Conservation (phyloP, 495 filamentous ascomycete genomes). For the Xylaria longipes region DNA sequence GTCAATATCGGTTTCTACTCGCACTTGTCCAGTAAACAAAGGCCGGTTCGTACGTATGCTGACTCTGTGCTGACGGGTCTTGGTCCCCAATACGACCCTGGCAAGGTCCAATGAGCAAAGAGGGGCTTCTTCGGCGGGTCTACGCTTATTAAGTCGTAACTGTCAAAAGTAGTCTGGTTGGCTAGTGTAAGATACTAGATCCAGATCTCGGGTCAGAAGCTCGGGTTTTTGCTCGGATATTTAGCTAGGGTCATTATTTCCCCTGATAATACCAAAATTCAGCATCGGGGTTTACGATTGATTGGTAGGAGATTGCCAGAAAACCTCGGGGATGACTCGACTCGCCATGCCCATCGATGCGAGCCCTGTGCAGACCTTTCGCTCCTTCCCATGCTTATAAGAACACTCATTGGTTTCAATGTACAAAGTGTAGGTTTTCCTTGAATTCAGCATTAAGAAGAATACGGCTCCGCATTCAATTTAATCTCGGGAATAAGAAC, state of each 20-base stretch:
- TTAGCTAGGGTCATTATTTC: conserved; percentile 2
- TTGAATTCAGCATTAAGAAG: neutral
- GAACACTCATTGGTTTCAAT: neutral
- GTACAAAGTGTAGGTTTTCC: neutral
- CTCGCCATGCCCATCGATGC: neutral
- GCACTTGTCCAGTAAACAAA: neutral
- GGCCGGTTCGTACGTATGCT: neutral
- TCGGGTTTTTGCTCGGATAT: too few relatives aligned
- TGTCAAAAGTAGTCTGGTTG: neutral
- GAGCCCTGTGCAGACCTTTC: neutral
- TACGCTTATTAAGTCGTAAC: conserved; percentile 4
- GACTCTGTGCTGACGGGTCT: neutral
- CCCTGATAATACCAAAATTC: neutral
- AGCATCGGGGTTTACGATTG: conserved; percentile 7
- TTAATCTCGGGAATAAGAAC: neutral
- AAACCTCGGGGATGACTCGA: conserved; percentile 12
- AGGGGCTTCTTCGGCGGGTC: conserved; percentile 3
- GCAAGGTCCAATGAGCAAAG: neutral
- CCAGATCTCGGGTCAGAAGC: too few relatives aligned
- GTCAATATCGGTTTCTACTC: neutral
- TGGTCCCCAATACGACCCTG: neutral
- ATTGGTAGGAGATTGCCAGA: neutral
- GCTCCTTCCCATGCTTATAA: neutral
- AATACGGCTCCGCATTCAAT: neutral
- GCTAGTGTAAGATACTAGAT: conserved; percentile 7